phyloP scores from a whole-genome alignment of 257 asterid genomes.

The Solanum okadae region DNA sequence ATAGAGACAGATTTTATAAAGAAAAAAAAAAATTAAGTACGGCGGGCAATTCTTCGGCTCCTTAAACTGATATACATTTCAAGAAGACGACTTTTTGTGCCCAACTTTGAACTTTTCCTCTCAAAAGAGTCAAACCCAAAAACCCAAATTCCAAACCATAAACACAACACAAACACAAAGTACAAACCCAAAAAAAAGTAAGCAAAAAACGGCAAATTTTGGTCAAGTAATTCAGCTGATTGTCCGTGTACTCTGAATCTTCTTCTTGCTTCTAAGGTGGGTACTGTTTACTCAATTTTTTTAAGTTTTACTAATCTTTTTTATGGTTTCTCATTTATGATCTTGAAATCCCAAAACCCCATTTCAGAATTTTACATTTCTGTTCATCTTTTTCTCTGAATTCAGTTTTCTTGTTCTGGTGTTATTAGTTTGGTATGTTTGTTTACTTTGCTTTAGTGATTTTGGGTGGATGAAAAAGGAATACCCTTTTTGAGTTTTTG shows the following conservation, averaged over 20 bases:
- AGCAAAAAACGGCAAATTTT: neutral
- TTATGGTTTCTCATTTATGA: neutral
- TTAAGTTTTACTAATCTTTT: neutral
- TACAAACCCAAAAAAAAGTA: neutral
- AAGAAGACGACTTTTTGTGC: neutral
- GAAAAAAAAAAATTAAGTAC: neutral
- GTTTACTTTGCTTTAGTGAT: neutral
- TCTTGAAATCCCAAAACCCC: neutral
- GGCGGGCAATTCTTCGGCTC: neutral
- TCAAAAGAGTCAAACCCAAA: neutral
- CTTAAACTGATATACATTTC: neutral
- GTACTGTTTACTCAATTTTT: neutral
- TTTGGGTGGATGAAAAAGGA: neutral
- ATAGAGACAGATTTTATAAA: neutral
- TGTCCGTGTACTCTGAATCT: neutral
- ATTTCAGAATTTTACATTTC: neutral
- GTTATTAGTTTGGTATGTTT: neutral
- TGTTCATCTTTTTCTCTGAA: neutral
- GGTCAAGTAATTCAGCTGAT: conserved; percentile 1
- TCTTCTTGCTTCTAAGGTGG: neutral
- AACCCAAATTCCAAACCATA: neutral
- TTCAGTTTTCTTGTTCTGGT: neutral
- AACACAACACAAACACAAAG: neutral
- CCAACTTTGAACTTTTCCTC: neutral
- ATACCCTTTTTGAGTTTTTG: neutral